Conservation (phyloP, 495 filamentous ascomycete genomes). For the Pseudevernia furfuracea region DNA sequence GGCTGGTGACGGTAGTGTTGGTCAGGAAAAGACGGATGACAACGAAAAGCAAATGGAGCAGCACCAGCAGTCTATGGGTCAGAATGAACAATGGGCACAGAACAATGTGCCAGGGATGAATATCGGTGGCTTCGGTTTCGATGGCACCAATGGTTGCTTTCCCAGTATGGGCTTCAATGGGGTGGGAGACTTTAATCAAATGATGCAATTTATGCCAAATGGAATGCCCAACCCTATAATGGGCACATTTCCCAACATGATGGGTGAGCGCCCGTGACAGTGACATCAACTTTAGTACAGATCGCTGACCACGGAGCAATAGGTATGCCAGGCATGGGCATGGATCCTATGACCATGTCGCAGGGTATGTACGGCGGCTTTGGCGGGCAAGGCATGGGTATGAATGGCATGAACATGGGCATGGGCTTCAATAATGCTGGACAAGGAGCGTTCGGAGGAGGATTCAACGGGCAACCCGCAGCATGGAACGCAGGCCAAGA, state of each 20-base stretch:
- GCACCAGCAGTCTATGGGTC: constrained; percentile 24
- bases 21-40: constrained; percentile 18
- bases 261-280: constrained; percentile 57
- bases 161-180: constrained; percentile 59
- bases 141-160: constrained; percentile 47
- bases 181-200: constrained; percentile 61
- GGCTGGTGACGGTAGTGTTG: constrained; percentile 19
- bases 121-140: constrained; percentile 39
- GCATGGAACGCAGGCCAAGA: constrained; percentile 65
- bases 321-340: constrained; percentile 74
- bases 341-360: constrained; percentile 82
- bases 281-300: background rate
- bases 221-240: constrained; percentile 59
- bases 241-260: constrained; percentile 64
- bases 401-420: constrained; percentile 85
- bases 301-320: constrained; percentile 15
- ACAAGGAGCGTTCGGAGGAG: constrained; percentile 56
- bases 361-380: constrained; percentile 85
- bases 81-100: constrained; percentile 19
- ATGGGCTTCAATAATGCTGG: constrained; percentile 66
- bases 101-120: constrained; percentile 32
- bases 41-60: constrained; percentile 22
- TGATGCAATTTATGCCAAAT: constrained; percentile 64
- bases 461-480: constrained; percentile 53
- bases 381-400: constrained; percentile 74